Base-by-base conservation (phyloP, 805 yeast species). In the Novakomyces olei region DNA sequence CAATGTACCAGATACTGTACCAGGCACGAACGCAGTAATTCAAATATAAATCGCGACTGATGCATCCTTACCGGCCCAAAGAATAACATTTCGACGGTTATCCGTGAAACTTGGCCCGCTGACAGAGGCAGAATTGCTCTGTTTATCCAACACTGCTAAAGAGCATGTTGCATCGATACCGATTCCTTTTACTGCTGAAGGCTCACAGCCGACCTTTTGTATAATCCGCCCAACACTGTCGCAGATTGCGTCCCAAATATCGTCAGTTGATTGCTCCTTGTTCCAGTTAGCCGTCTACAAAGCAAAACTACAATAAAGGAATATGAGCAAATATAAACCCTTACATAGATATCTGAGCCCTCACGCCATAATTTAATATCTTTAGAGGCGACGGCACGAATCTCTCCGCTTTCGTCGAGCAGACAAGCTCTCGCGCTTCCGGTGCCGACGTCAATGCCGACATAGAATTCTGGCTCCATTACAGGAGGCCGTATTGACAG, bases 81-180 rank as follows among this genome's bases (percentile, higher is more conserved):
- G 55, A 33, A 88, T 70, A 45, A 88, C 73, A 53, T 88, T 81
- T 48, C 83, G 92, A 39, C 64, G 65, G 30, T 58, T 42, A 44
- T 79, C 71, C 22, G 54, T 40, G 50, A 79, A 85, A 48, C 83
- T 78, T 1, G 96, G 47, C 6, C 98, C 98, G 12, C 12, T 10
- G 10, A 81, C 96, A 2, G 75, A 79, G 3, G 93, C 92, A 30
- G 59, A 50, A 43, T 75, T 77, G 29, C 64, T 59, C 4, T 57
- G 48, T 41, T 73, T 76, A 38, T 70, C 63, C 24, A 83, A 59
- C 1, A 71, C 93, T 9, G 81, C 93, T 36, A 88, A 60, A 2
- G 96, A 88, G 51, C 98, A 88, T 18, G 98, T 88, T 19, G 95
- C 98, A 53, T 88, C 98, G 44, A 83, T 88, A 0, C 96, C 95